Evolutionary conservation across 1,284 basidiomycete genomes (phyloP).

Genomic region (Apiotrichum brassicae): DNA sequence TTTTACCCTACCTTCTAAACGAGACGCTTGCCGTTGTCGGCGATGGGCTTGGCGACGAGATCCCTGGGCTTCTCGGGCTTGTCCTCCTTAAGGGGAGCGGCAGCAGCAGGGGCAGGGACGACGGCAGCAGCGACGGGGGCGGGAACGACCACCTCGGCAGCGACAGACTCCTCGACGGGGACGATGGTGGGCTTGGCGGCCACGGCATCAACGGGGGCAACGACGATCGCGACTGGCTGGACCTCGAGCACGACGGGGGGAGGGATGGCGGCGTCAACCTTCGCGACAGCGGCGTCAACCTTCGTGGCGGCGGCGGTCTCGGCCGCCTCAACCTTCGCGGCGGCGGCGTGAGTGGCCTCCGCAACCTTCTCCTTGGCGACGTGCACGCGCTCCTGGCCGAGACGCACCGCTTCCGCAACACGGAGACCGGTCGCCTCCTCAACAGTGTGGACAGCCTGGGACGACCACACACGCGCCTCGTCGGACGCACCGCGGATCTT

Average conservation of each 20-base stretch:
- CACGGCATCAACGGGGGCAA: constrained; percentile 22
- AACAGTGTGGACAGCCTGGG: constrained; percentile 54
- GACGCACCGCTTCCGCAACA: constrained; percentile 58
- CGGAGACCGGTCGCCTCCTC: constrained; percentile 68
- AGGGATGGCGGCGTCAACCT: constrained; percentile 11
- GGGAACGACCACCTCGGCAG: background rate
- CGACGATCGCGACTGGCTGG: constrained; percentile 29
- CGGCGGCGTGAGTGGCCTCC: background rate
- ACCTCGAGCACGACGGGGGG: background rate
- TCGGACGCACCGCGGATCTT: constrained; percentile 49
- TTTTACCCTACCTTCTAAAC: too few species aligned
- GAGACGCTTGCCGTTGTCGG: constrained; percentile 20
- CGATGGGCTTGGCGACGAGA: constrained; percentile 3
- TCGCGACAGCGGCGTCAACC: constrained; percentile 1
- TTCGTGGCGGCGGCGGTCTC: background rate
- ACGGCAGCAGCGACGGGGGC: background rate
- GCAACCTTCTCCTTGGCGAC: constrained; percentile 11
- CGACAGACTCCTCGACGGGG: background rate
- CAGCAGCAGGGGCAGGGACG: background rate
- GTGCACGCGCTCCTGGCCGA: constrained; percentile 28
- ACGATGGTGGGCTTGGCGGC: background rate
- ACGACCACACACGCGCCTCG: constrained; percentile 42
- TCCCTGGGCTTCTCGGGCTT: constrained; percentile 9
- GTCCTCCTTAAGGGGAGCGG: background rate
- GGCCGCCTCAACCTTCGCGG: constrained; percentile 13